Base-by-base conservation (phyloP, 1,284 basidiomycete species). In the Ceratobasidium theobromae region DNA sequence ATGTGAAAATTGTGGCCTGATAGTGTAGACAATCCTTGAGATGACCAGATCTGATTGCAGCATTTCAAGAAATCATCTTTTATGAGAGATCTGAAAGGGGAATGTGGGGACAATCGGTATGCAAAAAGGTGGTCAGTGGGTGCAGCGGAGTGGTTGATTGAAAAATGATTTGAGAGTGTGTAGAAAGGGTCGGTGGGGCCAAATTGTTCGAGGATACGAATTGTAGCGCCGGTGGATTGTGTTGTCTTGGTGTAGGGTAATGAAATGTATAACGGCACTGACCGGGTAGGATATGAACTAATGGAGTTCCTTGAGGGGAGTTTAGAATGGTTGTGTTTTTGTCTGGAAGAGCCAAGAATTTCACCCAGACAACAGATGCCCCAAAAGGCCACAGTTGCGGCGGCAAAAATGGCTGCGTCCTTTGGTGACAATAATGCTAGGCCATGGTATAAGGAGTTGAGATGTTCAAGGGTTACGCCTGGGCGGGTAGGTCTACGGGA, bases 351-450 rank as follows among this genome's bases (percentile, higher is more conserved):
- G 33, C 52, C 52, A 3, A 38, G 14, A 1, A 68, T 25, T 35
- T 68, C 67, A 4, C 67, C 67, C 23, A 68, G 54, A 16, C 65
- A 65, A 21, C 43, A 41, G 11, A 38, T 28, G 4, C 53, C 53
- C 67, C 65, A 68, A 21, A 68, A 58, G 28, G 67, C 67, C 5
- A 49, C 33, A 1, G 5, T 6, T 1, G 66, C 65, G 6, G 46
- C 28, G 2, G 67, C 65, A 18, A 18, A 32, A 11, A 68, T 41
- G 25, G 67, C 65, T 1, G 46, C 45, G 33, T 68, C 38, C 25
- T 46, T 23, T 1, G 62, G 23, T 14, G 11, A 9, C 9, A 21
- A 16, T 11, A 54, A 32, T 27, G 66, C 53, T 5, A 68, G 67
- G 9, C 33, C 4, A 8, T 9, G 8, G 4, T 28, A 38, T 2